Percentiles rank a stretch among this genome's conserved stretches.
phyloP scores from a whole-genome alignment of 495 filamentous ascomycete genomes.

The Hypoxylon perforatum region DNA sequence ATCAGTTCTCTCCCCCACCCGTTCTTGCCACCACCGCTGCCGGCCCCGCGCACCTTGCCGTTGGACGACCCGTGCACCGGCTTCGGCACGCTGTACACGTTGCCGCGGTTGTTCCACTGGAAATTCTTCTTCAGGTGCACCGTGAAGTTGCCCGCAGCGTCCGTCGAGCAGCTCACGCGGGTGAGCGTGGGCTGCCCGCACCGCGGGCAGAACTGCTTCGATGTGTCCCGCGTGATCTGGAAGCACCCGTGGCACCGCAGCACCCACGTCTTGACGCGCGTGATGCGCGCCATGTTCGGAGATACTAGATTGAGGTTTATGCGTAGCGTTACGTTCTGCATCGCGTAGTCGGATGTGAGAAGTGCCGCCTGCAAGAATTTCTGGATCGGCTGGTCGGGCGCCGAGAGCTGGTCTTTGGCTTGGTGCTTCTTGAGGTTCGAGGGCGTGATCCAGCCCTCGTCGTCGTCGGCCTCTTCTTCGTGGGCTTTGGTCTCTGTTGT shows the following conservation, averaged over 20 bases:
- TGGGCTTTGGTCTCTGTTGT: constrained; percentile 46
- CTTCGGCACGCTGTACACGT: constrained; percentile 90
- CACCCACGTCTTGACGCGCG: constrained; percentile 83
- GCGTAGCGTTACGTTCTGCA: constrained; percentile 94
- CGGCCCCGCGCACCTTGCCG: constrained; percentile 72
- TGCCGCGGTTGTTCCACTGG: constrained; percentile 94
- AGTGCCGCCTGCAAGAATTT: constrained; percentile 82
- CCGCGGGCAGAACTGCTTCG: constrained; percentile 90
- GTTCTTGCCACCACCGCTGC: constrained; percentile 87
- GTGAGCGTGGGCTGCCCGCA: constrained; percentile 91
- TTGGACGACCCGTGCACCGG: constrained; percentile 81
- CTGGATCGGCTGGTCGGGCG: constrained; percentile 58
- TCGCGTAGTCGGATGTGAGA: constrained; percentile 93
- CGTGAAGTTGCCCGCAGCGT: constrained; percentile 80
- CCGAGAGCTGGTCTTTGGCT: constrained; percentile 63
- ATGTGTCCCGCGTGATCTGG: constrained; percentile 82
- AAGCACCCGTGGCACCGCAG: constrained; percentile 97
- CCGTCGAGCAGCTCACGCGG: constrained; percentile 85
- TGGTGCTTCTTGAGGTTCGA: constrained; percentile 89
- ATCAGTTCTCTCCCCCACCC: constrained; percentile 86
- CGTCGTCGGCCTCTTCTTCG: constrained; percentile 69
- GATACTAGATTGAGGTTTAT: constrained; percentile 95
- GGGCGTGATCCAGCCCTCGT: constrained; percentile 94
- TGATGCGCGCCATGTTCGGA: constrained; percentile 77
- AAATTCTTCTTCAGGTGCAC: constrained; percentile 94